phyloP scores from a whole-genome alignment of 2,329 filamentous ascomycete species.

The Exophiala alcalophila region DNA sequence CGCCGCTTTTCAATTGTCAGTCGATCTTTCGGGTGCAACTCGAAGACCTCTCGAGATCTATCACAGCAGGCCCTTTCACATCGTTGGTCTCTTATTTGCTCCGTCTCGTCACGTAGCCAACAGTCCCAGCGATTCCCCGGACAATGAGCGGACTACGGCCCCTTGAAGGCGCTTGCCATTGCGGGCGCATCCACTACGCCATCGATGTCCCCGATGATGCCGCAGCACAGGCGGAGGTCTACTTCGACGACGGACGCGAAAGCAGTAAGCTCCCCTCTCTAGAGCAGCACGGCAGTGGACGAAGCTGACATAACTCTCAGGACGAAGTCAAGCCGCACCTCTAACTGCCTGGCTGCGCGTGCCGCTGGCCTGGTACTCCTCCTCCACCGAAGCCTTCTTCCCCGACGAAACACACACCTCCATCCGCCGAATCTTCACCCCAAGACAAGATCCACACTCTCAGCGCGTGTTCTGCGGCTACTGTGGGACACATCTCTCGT shows the following conservation, averaged over 20 bases:
- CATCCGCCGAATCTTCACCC: conserved; percentile 67
- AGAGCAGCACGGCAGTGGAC: background rate
- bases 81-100: too few relatives aligned
- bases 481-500: conserved; percentile 81
- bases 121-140: too few relatives aligned
- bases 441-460: conserved; percentile 55
- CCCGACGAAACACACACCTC: conserved; percentile 69
- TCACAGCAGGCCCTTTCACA: too few relatives aligned
- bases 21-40: background rate
- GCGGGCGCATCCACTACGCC: conserved; percentile 79
- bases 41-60: too few relatives aligned
- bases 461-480: conserved; percentile 86
- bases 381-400: conserved; percentile 70
- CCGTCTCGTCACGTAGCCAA: too few relatives aligned
- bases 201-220: conserved; percentile 64
- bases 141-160: conserved; percentile 25
- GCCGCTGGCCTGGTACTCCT: conserved; percentile 76
- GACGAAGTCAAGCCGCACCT: conserved; percentile 65
- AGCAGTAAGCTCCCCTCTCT: conserved; percentile 61
- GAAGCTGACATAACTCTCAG: conserved; percentile 37
- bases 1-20: too few relatives aligned
- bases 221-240: conserved; percentile 60
- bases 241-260: conserved; percentile 68
- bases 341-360: conserved; percentile 80
- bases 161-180: conserved; percentile 76